Conservation (phyloP, 1,139 yeast genomes). For the Candida sanyaensis region DNA sequence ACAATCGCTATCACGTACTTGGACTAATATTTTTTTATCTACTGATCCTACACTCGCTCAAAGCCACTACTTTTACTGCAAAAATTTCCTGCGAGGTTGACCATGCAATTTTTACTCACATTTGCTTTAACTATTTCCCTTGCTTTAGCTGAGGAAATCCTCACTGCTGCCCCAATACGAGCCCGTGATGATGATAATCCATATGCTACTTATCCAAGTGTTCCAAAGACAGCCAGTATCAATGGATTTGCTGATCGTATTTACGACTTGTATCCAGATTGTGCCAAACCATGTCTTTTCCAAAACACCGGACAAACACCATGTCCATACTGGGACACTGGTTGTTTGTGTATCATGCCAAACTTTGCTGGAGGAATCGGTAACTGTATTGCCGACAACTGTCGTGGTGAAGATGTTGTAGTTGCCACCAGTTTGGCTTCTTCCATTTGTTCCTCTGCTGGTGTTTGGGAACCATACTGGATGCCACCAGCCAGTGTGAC, state of each 20-base stretch:
- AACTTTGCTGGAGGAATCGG: constrained; percentile 29
- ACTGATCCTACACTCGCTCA: background rate
- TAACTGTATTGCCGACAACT: constrained; percentile 28
- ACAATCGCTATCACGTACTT: too few species aligned
- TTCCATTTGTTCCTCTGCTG: constrained; percentile 42
- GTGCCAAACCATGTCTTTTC: constrained; percentile 25
- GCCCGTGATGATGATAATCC: constrained; percentile 10
- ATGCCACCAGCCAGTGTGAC: constrained; percentile 36
- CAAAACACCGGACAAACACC: constrained; percentile 32
- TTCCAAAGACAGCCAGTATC: constrained; percentile 34
- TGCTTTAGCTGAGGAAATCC: background rate
- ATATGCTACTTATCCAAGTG: constrained; percentile 30
- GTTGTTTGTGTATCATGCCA: constrained; percentile 39
- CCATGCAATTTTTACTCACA: too few species aligned
- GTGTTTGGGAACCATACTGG: constrained; percentile 44
- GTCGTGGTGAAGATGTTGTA: constrained; percentile 37
- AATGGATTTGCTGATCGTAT: constrained; percentile 42
- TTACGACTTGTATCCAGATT: constrained; percentile 21
- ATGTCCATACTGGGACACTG: constrained; percentile 41
- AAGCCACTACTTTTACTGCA: too few species aligned
- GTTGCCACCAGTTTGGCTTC: constrained; percentile 40
- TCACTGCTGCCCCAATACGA: constrained; percentile 5
- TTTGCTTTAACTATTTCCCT: too few species aligned
- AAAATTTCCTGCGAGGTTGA: too few species aligned
- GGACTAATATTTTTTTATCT: too few species aligned